phyloP scores from a whole-genome alignment of 2,329 filamentous ascomycete species.

The Microdochium nivale region DNA sequence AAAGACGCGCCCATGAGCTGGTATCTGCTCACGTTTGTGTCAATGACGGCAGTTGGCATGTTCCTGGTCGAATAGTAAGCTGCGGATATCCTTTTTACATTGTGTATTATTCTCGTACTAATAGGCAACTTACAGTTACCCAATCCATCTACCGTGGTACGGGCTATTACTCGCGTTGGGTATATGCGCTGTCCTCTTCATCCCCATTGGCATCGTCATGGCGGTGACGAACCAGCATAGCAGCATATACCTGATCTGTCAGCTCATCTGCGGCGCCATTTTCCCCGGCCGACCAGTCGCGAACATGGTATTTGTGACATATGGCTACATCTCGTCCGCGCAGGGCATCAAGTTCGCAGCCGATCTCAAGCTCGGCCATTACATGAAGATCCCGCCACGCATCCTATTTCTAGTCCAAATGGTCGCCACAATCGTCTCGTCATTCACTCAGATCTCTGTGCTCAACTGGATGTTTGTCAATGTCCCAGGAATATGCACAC shows the following conservation, averaged over 20 bases:
- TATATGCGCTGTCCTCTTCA: slow-evolving; percentile 75
- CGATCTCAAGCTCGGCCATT: slow-evolving; percentile 79
- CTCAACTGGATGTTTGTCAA: slow-evolving; percentile 86
- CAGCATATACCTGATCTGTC: slow-evolving; percentile 79
- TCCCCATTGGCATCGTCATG: slow-evolving; percentile 89
- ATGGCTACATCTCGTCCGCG: slow-evolving; percentile 81
- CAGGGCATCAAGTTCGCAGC: slow-evolving; percentile 86
- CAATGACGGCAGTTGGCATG: slow-evolving; percentile 71
- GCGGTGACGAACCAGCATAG: slow-evolving; percentile 86
- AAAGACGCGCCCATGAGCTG: slow-evolving; percentile 73
- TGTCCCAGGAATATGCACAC: slow-evolving; percentile 69
- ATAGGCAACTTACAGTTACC: slow-evolving; percentile 46
- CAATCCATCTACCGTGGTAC: slow-evolving; percentile 79
- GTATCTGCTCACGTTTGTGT: slow-evolving; percentile 69
- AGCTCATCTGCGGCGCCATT: slow-evolving; percentile 71
- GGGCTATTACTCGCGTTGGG: slow-evolving; percentile 70
- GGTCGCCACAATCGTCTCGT: slow-evolving; percentile 66
- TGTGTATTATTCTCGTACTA: slow-evolving; percentile 5
- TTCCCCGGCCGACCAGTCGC: slow-evolving; percentile 82
- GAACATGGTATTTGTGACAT: slow-evolving; percentile 91
- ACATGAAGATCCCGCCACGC: slow-evolving; percentile 81
- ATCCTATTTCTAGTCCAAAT: slow-evolving; percentile 73
- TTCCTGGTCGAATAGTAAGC: slow-evolving; percentile 78
- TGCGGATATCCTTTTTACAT: neutral
- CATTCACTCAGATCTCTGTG: slow-evolving; percentile 72